Evolutionary conservation across 2,329 filamentous ascomycete species (phyloP), one percentile per base, ranked within the genome.

Genomic region (Nemania serpens): DNA sequence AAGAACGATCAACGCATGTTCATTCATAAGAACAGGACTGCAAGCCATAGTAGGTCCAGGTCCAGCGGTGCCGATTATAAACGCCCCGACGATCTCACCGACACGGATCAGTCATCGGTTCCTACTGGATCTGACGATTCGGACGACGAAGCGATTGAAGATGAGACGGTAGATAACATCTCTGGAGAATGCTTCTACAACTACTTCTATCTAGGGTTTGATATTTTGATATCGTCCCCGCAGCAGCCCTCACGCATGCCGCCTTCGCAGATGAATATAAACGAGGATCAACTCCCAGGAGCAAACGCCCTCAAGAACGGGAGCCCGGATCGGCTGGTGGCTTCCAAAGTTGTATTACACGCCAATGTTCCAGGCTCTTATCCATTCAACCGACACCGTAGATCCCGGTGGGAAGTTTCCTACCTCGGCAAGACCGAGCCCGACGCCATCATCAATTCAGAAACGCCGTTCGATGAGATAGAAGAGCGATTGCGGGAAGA

Each of bases 331-430:
- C 87, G 89, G 42, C 82, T 96, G 11, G 91, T 95, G 0, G 93
- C 91, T 5, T 95, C 91, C 0, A 98, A 98, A 73, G 75, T 99
- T n/a, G 86, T 98, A 17, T 82, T 99, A 1, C 95, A 99, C 74
- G 92, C 91, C 45, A 99, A 99, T 70, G 88, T 98, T 2, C 95
- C 95, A 1, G 95, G 95, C 0, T 97, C 93, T 1, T 98, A 97
- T 74, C 91, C 94, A 11, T 99, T 99, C 78, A 98, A 99, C 76
- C 87, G 95, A 4, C 93, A 98, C 75, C 88, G 94, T 17, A 87
- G 95, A 63, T 92, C 91, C 69, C 87, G 93, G 42, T 99, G 95
- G 95, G 87, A 88, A 53, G 88, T 97, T 53, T 75, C 78, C 46
- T 88, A 88, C 66, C 76, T 88, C 4, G 69, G 74, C 12, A 77